Base-by-base conservation (phyloP, 2,329 filamentous ascomycete genomes). In the Fusarium aywerte region DNA sequence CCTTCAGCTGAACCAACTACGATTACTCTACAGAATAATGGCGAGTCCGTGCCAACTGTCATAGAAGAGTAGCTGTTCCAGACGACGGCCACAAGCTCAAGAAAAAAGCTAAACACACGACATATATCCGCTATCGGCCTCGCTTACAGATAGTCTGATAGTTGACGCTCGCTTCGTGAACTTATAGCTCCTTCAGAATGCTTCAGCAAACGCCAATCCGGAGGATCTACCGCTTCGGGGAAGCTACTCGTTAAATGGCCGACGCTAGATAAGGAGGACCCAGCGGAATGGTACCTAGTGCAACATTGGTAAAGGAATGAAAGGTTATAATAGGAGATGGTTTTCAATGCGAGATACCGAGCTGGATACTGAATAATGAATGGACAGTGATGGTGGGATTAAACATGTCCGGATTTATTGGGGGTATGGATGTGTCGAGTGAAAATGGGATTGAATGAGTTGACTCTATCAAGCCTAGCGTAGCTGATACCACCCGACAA, bases 191-290 rank as follows among this genome's bases (percentile, higher is more conserved):
- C 6, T 31, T 32, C 29, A 18, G 12, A 43, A 44, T 12, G 5
- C 18, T 29, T 29, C 23, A 43, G 40, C 16, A 16, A 10, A 35
- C 36, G 38, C 49, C 27, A 52, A 44, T 42, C 21, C 49, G 49
- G 36, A 52, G 49, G 36, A 44, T 52, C 49, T 44, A 11, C 36
- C 36, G 13, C 5, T 44, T 52, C 27, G 20, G 49, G 49, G 36
- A 15, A 23, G 18, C 38, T 52, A 52, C 23, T 32, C 20, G 6
- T 11, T 43, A 23, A 25, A 18, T 11, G 7, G 36, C 49, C 49
- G 35, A 25, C 27, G 49, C 36, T 51, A 51, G 2, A 6, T 16
- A 11, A n/a, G 25, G 25, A 21, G 25, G 49, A 52, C 49, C 36
- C 49, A 52, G 49, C 13, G 49, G 16, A 20, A 23, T 52, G 49